These are phyloP conservation scores for Zygosaccharomyces kombuchaensis DNA, from an alignment of 805 yeast species.

Conservation along the genomic window DNA sequence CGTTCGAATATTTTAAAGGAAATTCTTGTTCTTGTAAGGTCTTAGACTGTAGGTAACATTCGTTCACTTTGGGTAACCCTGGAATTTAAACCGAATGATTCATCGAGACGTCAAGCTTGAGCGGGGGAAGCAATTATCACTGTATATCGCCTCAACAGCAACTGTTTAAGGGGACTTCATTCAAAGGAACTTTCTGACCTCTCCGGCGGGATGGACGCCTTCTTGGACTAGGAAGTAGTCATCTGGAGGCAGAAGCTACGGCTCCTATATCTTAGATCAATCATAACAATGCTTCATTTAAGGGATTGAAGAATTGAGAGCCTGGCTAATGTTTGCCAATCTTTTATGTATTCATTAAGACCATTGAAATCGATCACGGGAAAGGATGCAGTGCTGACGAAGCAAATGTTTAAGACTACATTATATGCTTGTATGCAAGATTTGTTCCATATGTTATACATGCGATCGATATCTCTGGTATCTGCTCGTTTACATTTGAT, in stretches of 20 bases:
- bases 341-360: too few species aligned
- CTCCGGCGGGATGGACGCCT: conserved; percentile 38
- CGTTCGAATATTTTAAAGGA: conserved; percentile 50
- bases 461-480: too few species aligned
- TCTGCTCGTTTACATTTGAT: too few species aligned
- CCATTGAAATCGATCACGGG: too few species aligned
- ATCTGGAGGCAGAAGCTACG: conserved; percentile 12
- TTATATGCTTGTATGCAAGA: too few species aligned
- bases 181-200: conserved; percentile 68
- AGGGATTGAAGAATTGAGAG: too few species aligned
- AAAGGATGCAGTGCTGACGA: too few species aligned
- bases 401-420: too few species aligned
- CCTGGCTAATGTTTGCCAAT: too few species aligned
- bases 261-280: too few species aligned
- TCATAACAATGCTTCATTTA: too few species aligned
- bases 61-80: conserved; percentile 39
- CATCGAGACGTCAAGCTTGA: conserved; percentile 27
- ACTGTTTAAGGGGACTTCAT: conserved; percentile 64
- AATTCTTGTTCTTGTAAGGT: conserved; percentile 48
- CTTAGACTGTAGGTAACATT: conserved; percentile 51
- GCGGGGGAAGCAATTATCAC: conserved; percentile 13
- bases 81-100: conserved; percentile 70
- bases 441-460: too few species aligned
- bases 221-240: neutral
- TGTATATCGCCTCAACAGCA: conserved; percentile 48